Base-by-base conservation (phyloP, 768 basidiomycete species). In the Psilocybe sp. region DNA sequence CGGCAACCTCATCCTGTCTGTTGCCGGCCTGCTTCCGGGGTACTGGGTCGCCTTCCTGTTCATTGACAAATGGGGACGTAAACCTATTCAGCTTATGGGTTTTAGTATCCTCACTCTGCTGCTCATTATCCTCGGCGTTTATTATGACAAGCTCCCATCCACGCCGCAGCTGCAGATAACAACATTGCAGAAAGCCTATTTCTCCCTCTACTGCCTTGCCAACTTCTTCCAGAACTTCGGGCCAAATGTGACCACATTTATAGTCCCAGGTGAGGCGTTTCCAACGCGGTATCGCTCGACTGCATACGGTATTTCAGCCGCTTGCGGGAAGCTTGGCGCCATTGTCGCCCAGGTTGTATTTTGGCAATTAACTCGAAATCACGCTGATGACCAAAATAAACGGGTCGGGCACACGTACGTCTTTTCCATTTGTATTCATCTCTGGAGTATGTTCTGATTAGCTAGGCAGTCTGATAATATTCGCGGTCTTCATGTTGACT, bases 141-240 rank as follows among this genome's bases (percentile, higher is more conserved):
- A 69, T 13, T 89, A 78, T 54, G 74, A 86, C 62, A 75, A 71
- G 58, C 73, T 84, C 46, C 82, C 40, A 43, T 72, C n/a, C n/a
- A n/a, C n/a, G n/a, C n/a, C n/a, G n/a, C n/a, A n/a, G n/a, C n/a
- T n/a, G n/a, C n/a, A n/a, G n/a, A n/a, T n/a, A 28, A 75, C 23
- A 77, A 73, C 1, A 4, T 55, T 2, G 10, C 64, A 1, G 64
- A 80, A 81, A 31, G 88, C 75, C 1, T 92, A 92, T 64, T 82
- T 90, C 43, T 85, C 87, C 70, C 78, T 90, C 20, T 93, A 92
- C 71, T 89, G 89, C 64, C 72, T 93, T n/a, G 79, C 89, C 59
- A 87, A 89, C 64, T 90, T 91, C 72, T 90, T 92, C 85, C 86
- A 89, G 72, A 92, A 92, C 69, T 92, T 91, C 54, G 90, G 88